phyloP scores from a whole-genome alignment of 441 rosid genomes.

The Manihot esculenta region DNA sequence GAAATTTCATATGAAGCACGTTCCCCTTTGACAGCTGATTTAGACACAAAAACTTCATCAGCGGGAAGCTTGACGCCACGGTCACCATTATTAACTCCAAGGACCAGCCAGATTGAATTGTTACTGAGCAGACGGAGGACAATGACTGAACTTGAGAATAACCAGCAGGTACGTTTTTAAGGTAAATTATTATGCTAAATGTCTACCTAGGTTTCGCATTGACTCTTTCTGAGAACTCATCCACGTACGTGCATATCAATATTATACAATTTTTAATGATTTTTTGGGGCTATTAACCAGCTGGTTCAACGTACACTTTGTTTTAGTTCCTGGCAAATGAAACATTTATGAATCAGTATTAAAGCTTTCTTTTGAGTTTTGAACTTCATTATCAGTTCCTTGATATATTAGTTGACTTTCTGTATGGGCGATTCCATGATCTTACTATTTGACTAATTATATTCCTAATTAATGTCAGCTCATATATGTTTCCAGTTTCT shows the following conservation, averaged over 20 bases:
- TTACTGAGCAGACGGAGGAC: slow-evolving; percentile 67
- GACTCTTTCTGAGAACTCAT: not conserved
- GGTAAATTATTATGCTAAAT: slow-evolving; percentile 2
- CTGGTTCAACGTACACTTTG: not conserved
- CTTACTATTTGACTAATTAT: not conserved
- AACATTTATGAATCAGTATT: not conserved
- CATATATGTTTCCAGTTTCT: slow-evolving; percentile 14
- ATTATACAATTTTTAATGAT: no score
- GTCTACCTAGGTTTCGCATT: not conserved
- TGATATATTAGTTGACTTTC: not conserved
- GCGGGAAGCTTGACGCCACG: slow-evolving; percentile 88
- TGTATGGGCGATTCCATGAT: not conserved
- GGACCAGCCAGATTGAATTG: slow-evolving; percentile 80
- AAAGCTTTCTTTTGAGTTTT: not conserved
- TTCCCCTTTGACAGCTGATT: slow-evolving; percentile 34
- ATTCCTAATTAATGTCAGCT: not conserved
- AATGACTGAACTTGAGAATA: slow-evolving; percentile 80
- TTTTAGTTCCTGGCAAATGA: not conserved
- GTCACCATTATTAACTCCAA: slow-evolving; percentile 76
- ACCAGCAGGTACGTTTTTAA: slow-evolving; percentile 62
- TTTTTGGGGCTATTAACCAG: no score
- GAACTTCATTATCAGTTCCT: not conserved
- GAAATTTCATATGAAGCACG: slow-evolving; percentile 46
- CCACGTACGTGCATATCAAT: not conserved
- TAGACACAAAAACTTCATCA: slow-evolving; percentile 54